Conservation (phyloP, 2,329 filamentous ascomycete species). For the Daldinia sp. region DNA sequence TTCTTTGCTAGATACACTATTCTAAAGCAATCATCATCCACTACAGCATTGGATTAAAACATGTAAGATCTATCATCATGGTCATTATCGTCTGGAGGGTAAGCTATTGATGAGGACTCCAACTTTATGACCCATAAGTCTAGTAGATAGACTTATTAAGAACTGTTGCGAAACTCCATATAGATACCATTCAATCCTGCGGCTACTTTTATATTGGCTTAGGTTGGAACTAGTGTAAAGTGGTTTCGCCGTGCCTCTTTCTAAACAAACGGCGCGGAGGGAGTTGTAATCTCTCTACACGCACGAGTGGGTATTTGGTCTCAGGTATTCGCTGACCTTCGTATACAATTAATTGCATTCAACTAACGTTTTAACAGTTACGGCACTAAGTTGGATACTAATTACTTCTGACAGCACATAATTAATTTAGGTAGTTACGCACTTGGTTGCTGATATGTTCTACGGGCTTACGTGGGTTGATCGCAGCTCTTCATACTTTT, state of each 20-base stretch:
- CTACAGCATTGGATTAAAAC: no score
- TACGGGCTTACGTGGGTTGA: no score
- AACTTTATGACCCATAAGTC: not conserved
- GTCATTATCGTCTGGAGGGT: no score
- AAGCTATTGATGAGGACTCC: not conserved
- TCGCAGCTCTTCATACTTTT: no score
- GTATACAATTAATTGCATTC: not conserved
- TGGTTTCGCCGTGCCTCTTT: not conserved
- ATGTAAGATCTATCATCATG: no score
- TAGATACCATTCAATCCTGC: not conserved
- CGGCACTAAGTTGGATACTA: not conserved
- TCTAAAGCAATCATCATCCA: no score
- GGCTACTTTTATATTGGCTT: not conserved
- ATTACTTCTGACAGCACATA: not conserved
- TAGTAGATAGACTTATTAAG: not conserved
- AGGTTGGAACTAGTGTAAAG: not conserved
- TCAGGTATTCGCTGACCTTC: not conserved
- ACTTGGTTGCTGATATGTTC: no score
- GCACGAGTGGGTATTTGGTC: not conserved
- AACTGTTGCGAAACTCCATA: not conserved
- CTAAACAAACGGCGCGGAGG: not conserved
- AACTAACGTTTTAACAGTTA: not conserved
- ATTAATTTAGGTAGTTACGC: not conserved
- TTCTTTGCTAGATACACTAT: no score
- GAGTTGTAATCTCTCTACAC: conserved; percentile 1